Evolutionary conservation across 2,329 filamentous ascomycete species (phyloP).

Genomic region (Apiospora aurea): DNA sequence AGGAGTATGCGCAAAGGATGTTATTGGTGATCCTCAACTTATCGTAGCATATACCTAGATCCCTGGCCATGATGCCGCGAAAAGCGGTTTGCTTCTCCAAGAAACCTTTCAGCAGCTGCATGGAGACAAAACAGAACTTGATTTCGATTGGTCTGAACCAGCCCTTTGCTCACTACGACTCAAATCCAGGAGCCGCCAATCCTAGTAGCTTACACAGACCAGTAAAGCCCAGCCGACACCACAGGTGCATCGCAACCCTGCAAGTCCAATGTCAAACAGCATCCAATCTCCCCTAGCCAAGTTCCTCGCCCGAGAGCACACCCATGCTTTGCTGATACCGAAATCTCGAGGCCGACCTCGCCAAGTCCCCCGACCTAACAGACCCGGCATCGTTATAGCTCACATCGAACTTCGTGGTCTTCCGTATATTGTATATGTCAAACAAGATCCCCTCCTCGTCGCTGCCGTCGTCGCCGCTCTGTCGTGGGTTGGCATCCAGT

Average conservation of each 20-base stretch:
- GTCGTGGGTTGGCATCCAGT: too few species aligned
- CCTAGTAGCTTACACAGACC: background rate
- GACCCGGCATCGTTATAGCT: background rate
- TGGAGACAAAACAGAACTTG: background rate
- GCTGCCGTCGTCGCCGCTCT: background rate
- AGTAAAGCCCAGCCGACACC: too few species aligned
- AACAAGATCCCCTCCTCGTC: background rate
- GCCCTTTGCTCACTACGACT: background rate
- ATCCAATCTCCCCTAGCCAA: background rate
- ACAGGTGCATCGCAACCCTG: background rate
- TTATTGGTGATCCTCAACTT: too few species aligned
- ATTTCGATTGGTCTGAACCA: background rate
- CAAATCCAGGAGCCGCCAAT: background rate
- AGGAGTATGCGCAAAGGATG: too few species aligned
- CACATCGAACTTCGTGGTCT: background rate
- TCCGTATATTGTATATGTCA: background rate
- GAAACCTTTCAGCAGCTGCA: background rate
- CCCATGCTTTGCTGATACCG: constrained; percentile 14
- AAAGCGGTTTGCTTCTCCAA: background rate
- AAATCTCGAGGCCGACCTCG: background rate
- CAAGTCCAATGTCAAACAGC: too few species aligned
- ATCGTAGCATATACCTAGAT: background rate
- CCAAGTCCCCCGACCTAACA: background rate
- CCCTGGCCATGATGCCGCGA: too few species aligned
- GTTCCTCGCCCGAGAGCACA: background rate